Conservation (phyloP, 1,139 yeast genomes). For the Eremothecium cymbalariae region DNA sequence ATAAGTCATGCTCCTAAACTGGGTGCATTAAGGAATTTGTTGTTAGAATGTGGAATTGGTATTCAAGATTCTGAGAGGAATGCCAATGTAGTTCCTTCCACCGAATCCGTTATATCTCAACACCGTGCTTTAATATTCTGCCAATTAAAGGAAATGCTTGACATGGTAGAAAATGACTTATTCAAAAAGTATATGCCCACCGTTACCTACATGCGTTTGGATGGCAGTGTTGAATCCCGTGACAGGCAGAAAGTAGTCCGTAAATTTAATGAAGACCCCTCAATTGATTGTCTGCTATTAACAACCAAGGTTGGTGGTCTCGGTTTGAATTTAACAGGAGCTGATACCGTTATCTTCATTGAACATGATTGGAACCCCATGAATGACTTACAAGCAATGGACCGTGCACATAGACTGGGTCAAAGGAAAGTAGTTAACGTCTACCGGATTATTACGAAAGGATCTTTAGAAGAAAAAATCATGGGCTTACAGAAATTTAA, state of each 20-base stretch:
- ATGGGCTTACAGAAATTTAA: slow-evolving; percentile 98
- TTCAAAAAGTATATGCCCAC: slow-evolving; percentile 78
- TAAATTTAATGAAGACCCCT: slow-evolving; percentile 91
- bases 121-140: slow-evolving; percentile 95
- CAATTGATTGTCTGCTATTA: slow-evolving; percentile 82
- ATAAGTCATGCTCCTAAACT: slow-evolving; percentile 88
- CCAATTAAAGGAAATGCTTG: slow-evolving; percentile 95
- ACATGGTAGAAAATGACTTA: slow-evolving; percentile 87
- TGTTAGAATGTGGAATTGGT: slow-evolving; percentile 94
- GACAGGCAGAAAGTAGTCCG: slow-evolving; percentile 87
- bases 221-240: slow-evolving; percentile 90
- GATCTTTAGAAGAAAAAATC: slow-evolving; percentile 91
- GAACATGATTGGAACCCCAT: slow-evolving; percentile 99
- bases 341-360: slow-evolving; percentile 95
- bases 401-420: slow-evolving; percentile 95
- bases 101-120: slow-evolving; percentile 74
- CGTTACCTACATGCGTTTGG: slow-evolving; percentile 90
- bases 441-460: slow-evolving; percentile 82
- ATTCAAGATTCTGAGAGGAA: slow-evolving; percentile 42
- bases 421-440: slow-evolving; percentile 97
- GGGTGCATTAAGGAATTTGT: slow-evolving; percentile 67
- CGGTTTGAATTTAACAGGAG: slow-evolving; percentile 95
- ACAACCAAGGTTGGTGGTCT: slow-evolving; percentile 98
- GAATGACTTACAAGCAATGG: slow-evolving; percentile 99
- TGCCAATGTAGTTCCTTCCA: slow-evolving; percentile 39